These are phyloP conservation scores for Penicillium paradoxum DNA, from an alignment of 495 filamentous ascomycete genomes.

Conservation along the genomic window DNA sequence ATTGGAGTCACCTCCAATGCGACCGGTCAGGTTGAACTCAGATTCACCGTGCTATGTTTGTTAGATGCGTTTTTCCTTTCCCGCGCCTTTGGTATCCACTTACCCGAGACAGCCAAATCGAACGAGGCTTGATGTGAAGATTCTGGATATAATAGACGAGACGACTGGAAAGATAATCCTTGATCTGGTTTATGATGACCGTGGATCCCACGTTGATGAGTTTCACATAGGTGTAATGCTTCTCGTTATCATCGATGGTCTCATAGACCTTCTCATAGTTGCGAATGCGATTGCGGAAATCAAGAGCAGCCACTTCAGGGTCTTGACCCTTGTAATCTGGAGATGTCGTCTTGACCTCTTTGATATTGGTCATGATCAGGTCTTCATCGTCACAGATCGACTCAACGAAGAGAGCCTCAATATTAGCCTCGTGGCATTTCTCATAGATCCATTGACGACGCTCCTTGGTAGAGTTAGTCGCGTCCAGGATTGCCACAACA, in stretches of 20 bases:
- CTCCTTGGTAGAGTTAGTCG: conserved; percentile 86
- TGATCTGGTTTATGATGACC: conserved; percentile 95
- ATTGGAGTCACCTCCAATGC: conserved; percentile 86
- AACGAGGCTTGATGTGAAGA: conserved; percentile 92
- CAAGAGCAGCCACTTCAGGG: conserved; percentile 79
- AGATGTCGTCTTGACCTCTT: conserved; percentile 93
- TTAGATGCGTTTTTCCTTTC: not conserved
- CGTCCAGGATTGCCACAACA: conserved; percentile 86
- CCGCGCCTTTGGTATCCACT: conserved; percentile 25
- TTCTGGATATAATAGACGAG: conserved; percentile 99
- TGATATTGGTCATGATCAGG: conserved; percentile 93
- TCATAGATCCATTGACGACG: conserved; percentile 91
- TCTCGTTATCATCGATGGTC: conserved; percentile 83
- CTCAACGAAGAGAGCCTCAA: conserved; percentile 93
- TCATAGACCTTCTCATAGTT: conserved; percentile 97
- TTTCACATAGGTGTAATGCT: conserved; percentile 85
- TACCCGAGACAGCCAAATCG: conserved; percentile 95
- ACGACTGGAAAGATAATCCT: conserved; percentile 91
- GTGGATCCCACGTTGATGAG: conserved; percentile 93
- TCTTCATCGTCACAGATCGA: conserved; percentile 93
- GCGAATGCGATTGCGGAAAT: conserved; percentile 89
- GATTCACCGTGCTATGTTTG: conserved; percentile 81
- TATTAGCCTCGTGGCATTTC: conserved; percentile 60
- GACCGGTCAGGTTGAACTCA: conserved; percentile 77
- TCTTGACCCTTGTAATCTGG: conserved; percentile 94